Conservation (phyloP, 257 asterid species). For the Rehmannia glutinosa region DNA sequence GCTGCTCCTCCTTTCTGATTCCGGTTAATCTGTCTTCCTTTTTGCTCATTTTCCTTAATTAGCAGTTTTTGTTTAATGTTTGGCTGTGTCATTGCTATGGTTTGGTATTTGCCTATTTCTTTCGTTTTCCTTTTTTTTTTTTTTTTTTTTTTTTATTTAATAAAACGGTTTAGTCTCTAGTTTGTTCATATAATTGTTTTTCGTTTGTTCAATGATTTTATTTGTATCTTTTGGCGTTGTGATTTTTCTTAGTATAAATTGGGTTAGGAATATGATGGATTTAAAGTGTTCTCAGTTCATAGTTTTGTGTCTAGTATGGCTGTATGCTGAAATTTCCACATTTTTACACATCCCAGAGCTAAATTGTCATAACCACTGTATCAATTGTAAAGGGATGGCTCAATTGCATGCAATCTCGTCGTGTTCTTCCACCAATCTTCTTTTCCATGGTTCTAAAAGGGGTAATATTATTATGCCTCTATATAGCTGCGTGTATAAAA, state of each 20-base stretch:
- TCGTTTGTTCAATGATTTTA: background rate
- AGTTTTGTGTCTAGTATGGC: background rate
- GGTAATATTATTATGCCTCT: slow-evolving; percentile 27
- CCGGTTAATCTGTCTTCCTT: background rate
- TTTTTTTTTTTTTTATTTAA: background rate
- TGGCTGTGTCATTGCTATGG: background rate
- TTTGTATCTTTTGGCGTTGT: background rate
- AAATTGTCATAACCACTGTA: background rate
- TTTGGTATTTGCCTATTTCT: background rate
- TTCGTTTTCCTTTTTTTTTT: background rate
- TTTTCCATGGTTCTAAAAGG: slow-evolving; percentile 31
- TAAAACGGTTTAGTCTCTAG: no score
- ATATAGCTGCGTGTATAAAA: background rate
- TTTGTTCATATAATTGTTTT: background rate
- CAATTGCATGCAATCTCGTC: slow-evolving; percentile 51
- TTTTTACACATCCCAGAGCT: slow-evolving; percentile 9
- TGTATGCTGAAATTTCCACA: background rate
- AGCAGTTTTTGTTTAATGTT: background rate
- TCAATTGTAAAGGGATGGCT: slow-evolving; percentile 38
- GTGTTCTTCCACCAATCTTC: slow-evolving; percentile 40
- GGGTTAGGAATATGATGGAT: background rate
- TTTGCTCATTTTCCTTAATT: background rate
- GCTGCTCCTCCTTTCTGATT: background rate
- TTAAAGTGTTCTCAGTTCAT: background rate
- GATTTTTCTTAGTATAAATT: background rate